A percentile compares a stretch with the other conserved stretches of the same genome.
Conservation (phyloP, 768 basidiomycete genomes). For the Pleurotus cornucopiae region DNA sequence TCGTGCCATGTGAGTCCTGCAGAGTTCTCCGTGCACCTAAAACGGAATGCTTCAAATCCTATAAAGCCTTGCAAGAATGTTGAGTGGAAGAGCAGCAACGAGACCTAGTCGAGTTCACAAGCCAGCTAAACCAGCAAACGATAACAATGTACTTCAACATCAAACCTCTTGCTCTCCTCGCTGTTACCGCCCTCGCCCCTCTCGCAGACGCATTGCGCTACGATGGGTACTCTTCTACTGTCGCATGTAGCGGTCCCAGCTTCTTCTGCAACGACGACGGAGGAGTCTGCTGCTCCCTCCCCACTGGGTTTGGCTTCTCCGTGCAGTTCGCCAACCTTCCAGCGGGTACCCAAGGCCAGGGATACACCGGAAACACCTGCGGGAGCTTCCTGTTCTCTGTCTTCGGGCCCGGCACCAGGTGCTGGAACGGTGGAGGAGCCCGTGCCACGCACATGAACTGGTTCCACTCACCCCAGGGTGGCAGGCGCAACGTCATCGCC, state of each 20-base stretch:
- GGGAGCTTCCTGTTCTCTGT: slow-evolving; percentile 1
- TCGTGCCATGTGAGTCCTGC: too few species aligned
- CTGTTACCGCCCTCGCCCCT: slow-evolving; percentile 3
- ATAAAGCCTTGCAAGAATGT: too few species aligned
- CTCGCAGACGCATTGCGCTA: slow-evolving; percentile 2
- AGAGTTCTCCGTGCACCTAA: too few species aligned
- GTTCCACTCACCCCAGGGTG: slow-evolving; percentile 6
- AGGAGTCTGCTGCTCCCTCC: slow-evolving; percentile 1
- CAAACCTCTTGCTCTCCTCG: slow-evolving; percentile 2
- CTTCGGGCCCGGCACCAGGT: background rate
- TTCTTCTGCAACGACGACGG: slow-evolving; percentile 3
- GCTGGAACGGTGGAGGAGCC: slow-evolving; percentile 7
- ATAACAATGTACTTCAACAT: slow-evolving; percentile 1
- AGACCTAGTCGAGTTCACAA: too few species aligned
- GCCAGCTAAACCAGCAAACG: background rate
- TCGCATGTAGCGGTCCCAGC: slow-evolving; percentile 1
- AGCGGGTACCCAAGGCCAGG: slow-evolving; percentile 2
- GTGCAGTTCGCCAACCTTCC: background rate
- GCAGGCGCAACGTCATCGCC: background rate
- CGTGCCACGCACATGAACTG: slow-evolving; percentile 6
- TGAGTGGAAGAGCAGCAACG: too few species aligned
- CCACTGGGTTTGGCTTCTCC: slow-evolving; percentile 7
- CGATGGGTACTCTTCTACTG: slow-evolving; percentile 4
- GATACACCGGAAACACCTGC: slow-evolving; percentile 6
- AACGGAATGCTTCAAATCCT: too few species aligned